phyloP scores from a whole-genome alignment of 495 filamentous ascomycete species.

The Aspergillus saccharolyticus region DNA sequence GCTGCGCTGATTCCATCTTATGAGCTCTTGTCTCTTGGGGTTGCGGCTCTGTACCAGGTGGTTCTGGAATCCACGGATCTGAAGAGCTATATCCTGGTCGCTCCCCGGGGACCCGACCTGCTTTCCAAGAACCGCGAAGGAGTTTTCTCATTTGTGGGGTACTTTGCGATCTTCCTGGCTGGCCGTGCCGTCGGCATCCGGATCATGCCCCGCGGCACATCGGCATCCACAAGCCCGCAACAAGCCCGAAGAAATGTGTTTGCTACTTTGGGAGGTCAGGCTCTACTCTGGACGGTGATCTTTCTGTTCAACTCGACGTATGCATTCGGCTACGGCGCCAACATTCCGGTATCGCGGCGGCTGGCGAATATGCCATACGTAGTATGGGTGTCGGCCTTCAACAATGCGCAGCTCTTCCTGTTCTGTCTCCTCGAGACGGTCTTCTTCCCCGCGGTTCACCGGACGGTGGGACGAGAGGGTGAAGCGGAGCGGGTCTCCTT shows the following conservation, averaged over 20 bases:
- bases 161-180: conserved; percentile 89
- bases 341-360: conserved; percentile 73
- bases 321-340: conserved; percentile 57
- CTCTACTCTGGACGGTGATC: conserved; percentile 58
- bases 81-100: conserved; percentile 79
- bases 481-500: conserved; percentile 56
- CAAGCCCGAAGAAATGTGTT: conserved; percentile 51
- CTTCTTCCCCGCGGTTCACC: conserved; percentile 69
- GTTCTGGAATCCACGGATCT: conserved; percentile 70
- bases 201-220: conserved; percentile 60
- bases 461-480: conserved; percentile 36
- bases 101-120: conserved; percentile 64
- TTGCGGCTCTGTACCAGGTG: conserved; percentile 64
- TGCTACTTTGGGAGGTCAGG: conserved; percentile 53
- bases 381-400: conserved; percentile 86
- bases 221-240: conserved; percentile 31
- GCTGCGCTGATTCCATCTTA: conserved; percentile 61
- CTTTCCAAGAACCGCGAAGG: conserved; percentile 90
- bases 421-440: conserved; percentile 73
- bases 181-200: conserved; percentile 78
- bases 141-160: conserved; percentile 87
- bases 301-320: conserved; percentile 64
- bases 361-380: conserved; percentile 93
- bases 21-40: conserved; percentile 60
- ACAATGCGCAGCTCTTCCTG: conserved; percentile 67